Evolutionary conservation across 345 rosid genomes (phyloP).

Genomic region (Syzygium oleosum): DNA sequence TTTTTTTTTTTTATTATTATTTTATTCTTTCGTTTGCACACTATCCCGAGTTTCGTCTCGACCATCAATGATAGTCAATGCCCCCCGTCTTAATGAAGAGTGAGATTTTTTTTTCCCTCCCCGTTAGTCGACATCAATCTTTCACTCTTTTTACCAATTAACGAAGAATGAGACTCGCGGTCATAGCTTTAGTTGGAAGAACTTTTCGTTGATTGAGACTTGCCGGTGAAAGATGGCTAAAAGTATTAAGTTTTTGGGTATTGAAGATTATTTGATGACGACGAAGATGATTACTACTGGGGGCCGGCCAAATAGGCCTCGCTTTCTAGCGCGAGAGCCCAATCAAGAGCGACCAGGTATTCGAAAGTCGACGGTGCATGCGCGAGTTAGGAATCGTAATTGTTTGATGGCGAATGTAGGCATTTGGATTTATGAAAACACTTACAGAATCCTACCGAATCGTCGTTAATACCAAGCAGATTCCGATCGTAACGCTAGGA

Average conservation of each 20-base stretch:
- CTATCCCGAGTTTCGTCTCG: not conserved
- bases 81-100: not conserved
- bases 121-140: not conserved
- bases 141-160: not conserved
- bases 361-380: accelerated
- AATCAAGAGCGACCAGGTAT: no score
- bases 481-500: accelerated
- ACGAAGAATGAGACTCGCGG: not conserved
- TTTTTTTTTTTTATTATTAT: not conserved
- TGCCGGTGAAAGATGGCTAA: not conserved
- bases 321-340: not conserved
- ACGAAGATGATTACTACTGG: not conserved
- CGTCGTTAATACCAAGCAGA: not conserved
- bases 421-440: accelerated
- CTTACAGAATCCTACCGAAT: accelerated
- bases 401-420: not conserved
- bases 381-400: not conserved
- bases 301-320: not conserved
- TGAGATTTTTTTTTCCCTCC: not conserved
- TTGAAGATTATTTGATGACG: not conserved
- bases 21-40: not conserved
- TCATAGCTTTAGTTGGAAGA: not conserved
- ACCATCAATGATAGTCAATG: not conserved
- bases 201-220: not conserved
- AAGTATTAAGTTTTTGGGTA: not conserved